phyloP scores from a whole-genome alignment of 495 filamentous ascomycete species.

The Neurospora sp. region DNA sequence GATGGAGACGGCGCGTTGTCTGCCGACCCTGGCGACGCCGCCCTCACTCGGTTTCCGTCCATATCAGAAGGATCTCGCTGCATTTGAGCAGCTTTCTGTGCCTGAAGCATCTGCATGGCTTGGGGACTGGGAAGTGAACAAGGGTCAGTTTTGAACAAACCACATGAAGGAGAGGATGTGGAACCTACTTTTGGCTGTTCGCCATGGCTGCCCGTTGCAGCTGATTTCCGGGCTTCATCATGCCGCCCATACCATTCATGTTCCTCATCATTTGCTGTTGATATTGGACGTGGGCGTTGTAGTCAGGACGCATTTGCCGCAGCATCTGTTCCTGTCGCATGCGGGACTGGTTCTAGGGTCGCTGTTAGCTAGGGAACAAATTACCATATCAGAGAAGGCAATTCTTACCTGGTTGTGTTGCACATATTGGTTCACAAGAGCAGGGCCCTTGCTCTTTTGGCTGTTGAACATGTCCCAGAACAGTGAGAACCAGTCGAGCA shows the following conservation, averaged over 20 bases:
- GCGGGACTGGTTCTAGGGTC: slow-evolving; percentile 49
- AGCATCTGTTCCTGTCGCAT: slow-evolving; percentile 41
- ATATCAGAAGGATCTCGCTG: slow-evolving; percentile 77
- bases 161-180: background rate
- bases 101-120: slow-evolving; percentile 54
- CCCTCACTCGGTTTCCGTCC: slow-evolving; percentile 71
- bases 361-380: slow-evolving; percentile 7
- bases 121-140: slow-evolving; percentile 42
- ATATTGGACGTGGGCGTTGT: slow-evolving; percentile 29
- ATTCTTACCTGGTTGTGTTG: slow-evolving; percentile 67
- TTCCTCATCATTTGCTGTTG: slow-evolving; percentile 47
- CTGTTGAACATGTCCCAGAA: slow-evolving; percentile 94
- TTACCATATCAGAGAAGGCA: background rate
- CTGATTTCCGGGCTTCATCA: slow-evolving; percentile 41
- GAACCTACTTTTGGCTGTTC: slow-evolving; percentile 62
- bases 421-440: slow-evolving; percentile 57
- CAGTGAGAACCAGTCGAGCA: slow-evolving; percentile 89
- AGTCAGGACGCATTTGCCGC: slow-evolving; percentile 23
- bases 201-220: slow-evolving; percentile 66
- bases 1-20: slow-evolving; percentile 89
- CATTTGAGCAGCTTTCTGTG: slow-evolving; percentile 64
- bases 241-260: slow-evolving; percentile 40
- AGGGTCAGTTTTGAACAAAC: slow-evolving; percentile 14
- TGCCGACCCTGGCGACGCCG: slow-evolving; percentile 68
- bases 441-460: slow-evolving; percentile 51